Conservation (phyloP, 805 yeast genomes). For the Candida chilensis region DNA sequence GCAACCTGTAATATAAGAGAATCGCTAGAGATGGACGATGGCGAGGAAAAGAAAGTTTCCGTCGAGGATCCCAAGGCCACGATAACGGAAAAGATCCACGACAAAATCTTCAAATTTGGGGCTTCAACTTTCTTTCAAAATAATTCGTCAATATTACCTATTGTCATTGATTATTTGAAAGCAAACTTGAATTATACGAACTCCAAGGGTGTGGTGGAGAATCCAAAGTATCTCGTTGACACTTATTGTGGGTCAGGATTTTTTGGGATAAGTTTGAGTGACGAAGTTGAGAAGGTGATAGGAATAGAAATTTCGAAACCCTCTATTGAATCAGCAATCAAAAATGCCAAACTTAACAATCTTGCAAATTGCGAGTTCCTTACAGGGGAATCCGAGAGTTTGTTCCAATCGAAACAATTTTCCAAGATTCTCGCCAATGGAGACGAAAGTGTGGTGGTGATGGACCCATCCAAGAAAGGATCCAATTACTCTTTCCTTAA, state of each 20-base stretch:
- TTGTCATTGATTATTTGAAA: conserved; percentile 19
- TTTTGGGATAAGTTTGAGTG: conserved; percentile 23
- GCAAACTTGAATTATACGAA: conserved; percentile 7
- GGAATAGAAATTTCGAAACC: conserved; percentile 28
- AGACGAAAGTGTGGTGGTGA: conserved; percentile 21
- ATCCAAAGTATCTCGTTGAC: conserved; percentile 21
- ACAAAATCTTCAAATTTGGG: conserved; percentile 24
- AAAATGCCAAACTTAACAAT: conserved; percentile 25
- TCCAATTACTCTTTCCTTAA: conserved; percentile 20
- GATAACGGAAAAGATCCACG: conserved; percentile 24
- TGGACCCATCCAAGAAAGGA: conserved; percentile 38
- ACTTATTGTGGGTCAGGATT: conserved; percentile 39
- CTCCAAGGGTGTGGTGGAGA: not conserved
- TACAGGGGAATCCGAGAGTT: conserved; percentile 24
- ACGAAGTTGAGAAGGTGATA: conserved; percentile 20
- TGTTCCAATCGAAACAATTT: conserved; percentile 18
- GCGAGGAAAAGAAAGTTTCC: conserved; percentile 14
- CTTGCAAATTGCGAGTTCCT: conserved; percentile 19
- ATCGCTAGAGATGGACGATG: conserved; percentile 17
- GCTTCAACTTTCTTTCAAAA: conserved; percentile 31
- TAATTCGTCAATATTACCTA: conserved; percentile 24
- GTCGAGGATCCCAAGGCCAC: conserved; percentile 14
- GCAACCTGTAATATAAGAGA: conserved; percentile 21
- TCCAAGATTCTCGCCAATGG: conserved; percentile 18
- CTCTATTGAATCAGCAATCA: conserved; percentile 23